Conservation (phyloP, 2,329 filamentous ascomycete species). For the Cladosporium halotolerans region DNA sequence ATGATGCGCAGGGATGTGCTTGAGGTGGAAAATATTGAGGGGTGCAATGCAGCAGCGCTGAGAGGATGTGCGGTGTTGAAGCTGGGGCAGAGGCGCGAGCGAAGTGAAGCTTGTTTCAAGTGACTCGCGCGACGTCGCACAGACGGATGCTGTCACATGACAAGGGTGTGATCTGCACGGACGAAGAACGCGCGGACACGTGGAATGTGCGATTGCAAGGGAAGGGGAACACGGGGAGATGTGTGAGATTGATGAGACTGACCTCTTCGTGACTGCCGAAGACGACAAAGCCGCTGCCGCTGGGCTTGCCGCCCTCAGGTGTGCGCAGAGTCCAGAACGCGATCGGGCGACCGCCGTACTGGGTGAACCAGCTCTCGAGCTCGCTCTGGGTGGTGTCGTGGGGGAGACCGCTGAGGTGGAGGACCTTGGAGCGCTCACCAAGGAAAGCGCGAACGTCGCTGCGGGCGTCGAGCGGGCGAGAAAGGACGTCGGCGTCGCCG, state of each 20-base stretch:
- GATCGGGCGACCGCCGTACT: slow-evolving; percentile 94
- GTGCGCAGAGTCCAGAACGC: slow-evolving; percentile 98
- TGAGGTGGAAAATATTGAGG: slow-evolving; percentile 2
- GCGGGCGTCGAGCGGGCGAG: slow-evolving; percentile 90
- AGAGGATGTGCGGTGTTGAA: slow-evolving; percentile 1
- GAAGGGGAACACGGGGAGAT: neutral
- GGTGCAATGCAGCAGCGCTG: slow-evolving; percentile 10
- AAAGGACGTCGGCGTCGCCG: slow-evolving; percentile 91
- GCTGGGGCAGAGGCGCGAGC: slow-evolving; percentile 8
- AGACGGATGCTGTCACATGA: slow-evolving; percentile 8
- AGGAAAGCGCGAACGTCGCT: slow-evolving; percentile 95
- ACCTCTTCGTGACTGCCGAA: slow-evolving; percentile 99
- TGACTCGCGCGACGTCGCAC: slow-evolving; percentile 5
- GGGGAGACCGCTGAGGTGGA: slow-evolving; percentile 94
- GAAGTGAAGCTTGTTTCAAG: slow-evolving; percentile 11
- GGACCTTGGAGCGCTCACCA: slow-evolving; percentile 91
- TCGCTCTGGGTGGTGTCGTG: slow-evolving; percentile 98
- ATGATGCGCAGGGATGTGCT: neutral
- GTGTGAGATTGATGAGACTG: slow-evolving; percentile 35
- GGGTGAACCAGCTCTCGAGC: slow-evolving; percentile 98
- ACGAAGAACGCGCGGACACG: slow-evolving; percentile 5
- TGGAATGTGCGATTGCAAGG: slow-evolving; percentile 8
- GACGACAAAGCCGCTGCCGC: slow-evolving; percentile 93
- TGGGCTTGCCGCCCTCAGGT: slow-evolving; percentile 99
- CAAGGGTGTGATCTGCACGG: slow-evolving; percentile 5